phyloP scores from a whole-genome alignment of 371 early-diverging fungal genomes.

The Lichtheimia corymbifera region DNA sequence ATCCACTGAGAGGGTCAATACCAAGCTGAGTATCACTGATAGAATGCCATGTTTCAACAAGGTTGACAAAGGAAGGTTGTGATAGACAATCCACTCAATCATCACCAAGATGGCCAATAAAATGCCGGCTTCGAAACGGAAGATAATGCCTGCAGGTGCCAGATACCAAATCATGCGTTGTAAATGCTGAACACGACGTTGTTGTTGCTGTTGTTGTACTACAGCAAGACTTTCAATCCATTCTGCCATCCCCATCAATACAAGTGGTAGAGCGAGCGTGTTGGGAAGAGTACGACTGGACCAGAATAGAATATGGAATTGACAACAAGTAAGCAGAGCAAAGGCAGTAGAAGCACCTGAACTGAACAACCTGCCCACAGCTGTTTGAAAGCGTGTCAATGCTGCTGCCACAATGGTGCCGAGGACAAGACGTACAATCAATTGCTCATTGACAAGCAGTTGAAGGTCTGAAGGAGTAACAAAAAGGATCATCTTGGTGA shows the following conservation, averaged over 20 bases:
- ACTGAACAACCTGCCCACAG: conserved; percentile 60
- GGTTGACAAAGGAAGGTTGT: conserved; percentile 21
- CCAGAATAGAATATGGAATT: conserved; percentile 92
- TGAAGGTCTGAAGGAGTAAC: not conserved
- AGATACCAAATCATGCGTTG: conserved; percentile 58
- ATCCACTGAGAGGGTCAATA: conserved; percentile 69
- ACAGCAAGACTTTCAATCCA: conserved; percentile 35
- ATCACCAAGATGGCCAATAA: conserved; percentile 43
- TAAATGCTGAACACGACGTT: conserved; percentile 26
- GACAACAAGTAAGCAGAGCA: conserved; percentile 62
- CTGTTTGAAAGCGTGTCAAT: conserved; percentile 41
- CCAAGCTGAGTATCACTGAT: conserved; percentile 42
- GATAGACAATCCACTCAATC: conserved; percentile 33
- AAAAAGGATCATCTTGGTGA: not conserved
- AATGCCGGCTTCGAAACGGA: conserved; percentile 81
- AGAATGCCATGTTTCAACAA: conserved; percentile 34
- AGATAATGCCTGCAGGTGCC: conserved; percentile 67
- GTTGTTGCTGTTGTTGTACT: not conserved
- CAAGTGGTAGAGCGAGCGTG: conserved; percentile 77
- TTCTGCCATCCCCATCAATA: conserved; percentile 42
- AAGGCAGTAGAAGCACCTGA: conserved; percentile 54
- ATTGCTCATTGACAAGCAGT: conserved; percentile 18
- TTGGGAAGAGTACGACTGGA: conserved; percentile 87
- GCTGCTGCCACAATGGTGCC: conserved; percentile 49
- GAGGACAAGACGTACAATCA: conserved; percentile 56